Evolutionary conservation across 352 stramenopile genomes (phyloP).

Genomic region (Blastocystis sp.): DNA sequence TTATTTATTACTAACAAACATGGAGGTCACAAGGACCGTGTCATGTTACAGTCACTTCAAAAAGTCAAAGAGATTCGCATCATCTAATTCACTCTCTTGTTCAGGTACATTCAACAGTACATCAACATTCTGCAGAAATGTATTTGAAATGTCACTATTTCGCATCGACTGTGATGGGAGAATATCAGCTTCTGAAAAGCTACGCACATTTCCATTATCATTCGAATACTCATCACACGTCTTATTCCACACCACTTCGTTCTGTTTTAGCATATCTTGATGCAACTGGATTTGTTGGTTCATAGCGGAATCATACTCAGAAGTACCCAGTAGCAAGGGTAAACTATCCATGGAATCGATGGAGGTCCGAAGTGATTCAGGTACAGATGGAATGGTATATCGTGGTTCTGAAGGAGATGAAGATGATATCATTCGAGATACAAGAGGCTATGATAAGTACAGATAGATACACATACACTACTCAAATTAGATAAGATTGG

Average conservation of each 20-base stretch:
- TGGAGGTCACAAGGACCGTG: neutral
- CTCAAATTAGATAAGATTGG: neutral
- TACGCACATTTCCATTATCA: neutral
- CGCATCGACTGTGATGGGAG: too few relatives aligned
- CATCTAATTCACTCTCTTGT: neutral
- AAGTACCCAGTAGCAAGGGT: neutral
- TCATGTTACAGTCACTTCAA: neutral
- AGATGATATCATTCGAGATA: neutral
- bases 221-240: neutral
- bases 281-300: constrained; percentile 20
- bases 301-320: constrained; percentile 4
- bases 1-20: constrained; percentile 25
- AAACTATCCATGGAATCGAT: too few relatives aligned
- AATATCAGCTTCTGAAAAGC: too few relatives aligned
- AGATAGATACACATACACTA: neutral
- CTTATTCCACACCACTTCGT: neutral
- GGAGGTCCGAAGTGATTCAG: too few relatives aligned
- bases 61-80: constrained; percentile 22
- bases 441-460: neutral
- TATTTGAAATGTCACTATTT: too few relatives aligned
- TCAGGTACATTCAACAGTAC: neutral
- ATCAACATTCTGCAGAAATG: neutral
- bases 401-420: neutral
- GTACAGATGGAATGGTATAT: too few relatives aligned
- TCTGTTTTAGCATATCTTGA: constrained; percentile 26